Conservation (phyloP, 306 rosid genomes). For the Lagenaria siceraria region DNA sequence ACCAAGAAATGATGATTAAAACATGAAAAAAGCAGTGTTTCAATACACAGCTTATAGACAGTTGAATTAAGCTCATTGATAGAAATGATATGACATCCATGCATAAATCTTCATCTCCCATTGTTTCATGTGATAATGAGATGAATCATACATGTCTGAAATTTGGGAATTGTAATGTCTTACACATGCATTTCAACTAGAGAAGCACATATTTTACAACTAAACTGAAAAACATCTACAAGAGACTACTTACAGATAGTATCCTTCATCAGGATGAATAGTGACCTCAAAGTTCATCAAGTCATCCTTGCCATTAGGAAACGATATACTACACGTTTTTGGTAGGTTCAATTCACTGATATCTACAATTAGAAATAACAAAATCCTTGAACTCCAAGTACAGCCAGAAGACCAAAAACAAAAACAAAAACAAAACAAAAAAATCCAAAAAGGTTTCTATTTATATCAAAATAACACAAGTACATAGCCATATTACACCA, state of each 20-base stretch:
- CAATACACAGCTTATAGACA: neutral
- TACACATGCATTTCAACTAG: neutral
- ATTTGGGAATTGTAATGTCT: neutral
- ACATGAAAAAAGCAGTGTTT: neutral
- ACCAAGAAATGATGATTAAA: neutral
- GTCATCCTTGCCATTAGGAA: slow-evolving; percentile 51
- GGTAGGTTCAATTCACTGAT: slow-evolving; percentile 43
- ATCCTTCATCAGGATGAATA: slow-evolving; percentile 49
- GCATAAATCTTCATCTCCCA: neutral
- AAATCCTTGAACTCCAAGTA: neutral
- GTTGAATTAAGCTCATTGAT: neutral
- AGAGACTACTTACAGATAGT: slow-evolving; percentile 30
- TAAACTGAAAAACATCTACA: neutral
- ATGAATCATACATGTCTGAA: neutral
- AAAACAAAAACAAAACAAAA: neutral
- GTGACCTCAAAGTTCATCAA: slow-evolving; percentile 55
- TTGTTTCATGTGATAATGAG: neutral
- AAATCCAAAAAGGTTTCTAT: neutral
- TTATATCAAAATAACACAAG: neutral
- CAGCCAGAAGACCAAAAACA: neutral
- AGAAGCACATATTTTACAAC: neutral
- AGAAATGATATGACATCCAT: neutral
- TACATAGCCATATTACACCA: neutral
- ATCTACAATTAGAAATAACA: slow-evolving; percentile 19
- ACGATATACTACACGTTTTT: slow-evolving; percentile 34